Conservation (phyloP, 352 stramenopile genomes). For the Aphanomyces stellatus region DNA sequence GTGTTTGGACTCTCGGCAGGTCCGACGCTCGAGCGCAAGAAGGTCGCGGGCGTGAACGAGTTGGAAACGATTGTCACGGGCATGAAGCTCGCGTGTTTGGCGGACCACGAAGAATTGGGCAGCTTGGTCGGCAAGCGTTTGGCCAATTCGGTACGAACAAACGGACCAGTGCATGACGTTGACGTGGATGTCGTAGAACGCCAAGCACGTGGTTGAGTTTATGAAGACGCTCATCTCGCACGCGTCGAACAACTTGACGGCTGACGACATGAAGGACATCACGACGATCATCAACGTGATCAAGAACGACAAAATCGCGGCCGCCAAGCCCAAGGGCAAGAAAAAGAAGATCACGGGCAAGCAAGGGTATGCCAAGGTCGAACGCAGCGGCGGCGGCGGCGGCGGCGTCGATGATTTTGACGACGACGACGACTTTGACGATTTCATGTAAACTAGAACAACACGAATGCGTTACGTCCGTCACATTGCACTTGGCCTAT, state of each 20-base stretch:
- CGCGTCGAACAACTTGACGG: constrained; percentile 62
- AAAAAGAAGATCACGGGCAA: constrained; percentile 79
- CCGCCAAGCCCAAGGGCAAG: constrained; percentile 74
- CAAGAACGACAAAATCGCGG: constrained; percentile 82
- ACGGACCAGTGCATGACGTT: not conserved
- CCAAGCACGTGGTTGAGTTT: constrained; percentile 67
- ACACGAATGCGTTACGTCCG: too few relatives aligned
- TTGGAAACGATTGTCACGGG: constrained; percentile 38
- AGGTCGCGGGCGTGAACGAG: constrained; percentile 30
- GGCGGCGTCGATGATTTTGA: constrained; percentile 38
- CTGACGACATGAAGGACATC: constrained; percentile 81
- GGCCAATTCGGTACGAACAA: constrained; percentile 21
- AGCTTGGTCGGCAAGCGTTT: constrained; percentile 51
- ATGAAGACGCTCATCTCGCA: constrained; percentile 75
- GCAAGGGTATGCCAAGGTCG: constrained; percentile 74
- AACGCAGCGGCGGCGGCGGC: constrained; percentile 34
- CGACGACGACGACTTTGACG: constrained; percentile 60
- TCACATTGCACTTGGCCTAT: too few relatives aligned
- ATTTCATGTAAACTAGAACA: constrained; percentile 62
- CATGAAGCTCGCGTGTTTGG: constrained; percentile 61
- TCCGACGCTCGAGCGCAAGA: constrained; percentile 20
- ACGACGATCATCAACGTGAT: constrained; percentile 79
- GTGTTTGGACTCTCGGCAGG: constrained; percentile 48
- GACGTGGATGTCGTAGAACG: constrained; percentile 31
- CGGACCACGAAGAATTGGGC: constrained; percentile 64